A percentile compares a stretch with the other conserved stretches of the same genome.
These are phyloP conservation scores for Tremellales sp. DNA, from an alignment of 1,284 basidiomycete genomes.

Conservation along the genomic window DNA sequence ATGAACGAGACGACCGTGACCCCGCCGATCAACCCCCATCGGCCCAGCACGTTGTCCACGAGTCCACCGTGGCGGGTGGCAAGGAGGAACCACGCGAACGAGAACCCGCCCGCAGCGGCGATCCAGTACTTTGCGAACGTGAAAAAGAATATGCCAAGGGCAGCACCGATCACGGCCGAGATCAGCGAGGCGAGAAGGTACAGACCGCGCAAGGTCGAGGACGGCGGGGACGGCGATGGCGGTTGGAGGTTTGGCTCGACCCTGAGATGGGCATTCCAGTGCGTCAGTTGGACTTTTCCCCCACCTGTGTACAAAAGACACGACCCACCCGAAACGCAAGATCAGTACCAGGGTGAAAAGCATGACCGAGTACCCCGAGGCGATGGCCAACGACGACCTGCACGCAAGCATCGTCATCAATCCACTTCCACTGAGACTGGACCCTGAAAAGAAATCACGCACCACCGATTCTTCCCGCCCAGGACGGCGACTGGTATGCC, in stretches of 20 bases:
- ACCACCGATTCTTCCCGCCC: conserved; percentile 92
- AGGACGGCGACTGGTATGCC: conserved; percentile 84
- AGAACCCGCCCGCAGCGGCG: conserved; percentile 83
- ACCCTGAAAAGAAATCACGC: conserved; percentile 17
- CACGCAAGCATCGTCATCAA: background rate
- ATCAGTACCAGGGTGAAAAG: conserved; percentile 84
- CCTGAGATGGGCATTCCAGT: conserved; percentile 12
- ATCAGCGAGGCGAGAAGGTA: conserved; percentile 79
- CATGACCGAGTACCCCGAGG: conserved; percentile 82
- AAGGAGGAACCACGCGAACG: conserved; percentile 80
- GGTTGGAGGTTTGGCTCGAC: conserved; percentile 48
- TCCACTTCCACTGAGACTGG: background rate
- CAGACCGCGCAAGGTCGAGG: conserved; percentile 71
- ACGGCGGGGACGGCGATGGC: conserved; percentile 71
- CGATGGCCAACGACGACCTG: conserved; percentile 89
- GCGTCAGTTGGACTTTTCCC: conserved; percentile 6
- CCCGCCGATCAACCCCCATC: conserved; percentile 82
- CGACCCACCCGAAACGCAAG: conserved; percentile 68
- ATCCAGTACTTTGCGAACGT: conserved; percentile 80
- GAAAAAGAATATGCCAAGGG: conserved; percentile 79
- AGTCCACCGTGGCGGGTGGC: conserved; percentile 77
- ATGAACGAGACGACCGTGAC: conserved; percentile 57
- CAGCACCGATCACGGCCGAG: conserved; percentile 77
- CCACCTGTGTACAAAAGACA: background rate
- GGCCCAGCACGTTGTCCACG: conserved; percentile 63